Evolutionary conservation across 2,329 filamentous ascomycete genomes (phyloP).

Genomic region (Stylonectria norvegica): DNA sequence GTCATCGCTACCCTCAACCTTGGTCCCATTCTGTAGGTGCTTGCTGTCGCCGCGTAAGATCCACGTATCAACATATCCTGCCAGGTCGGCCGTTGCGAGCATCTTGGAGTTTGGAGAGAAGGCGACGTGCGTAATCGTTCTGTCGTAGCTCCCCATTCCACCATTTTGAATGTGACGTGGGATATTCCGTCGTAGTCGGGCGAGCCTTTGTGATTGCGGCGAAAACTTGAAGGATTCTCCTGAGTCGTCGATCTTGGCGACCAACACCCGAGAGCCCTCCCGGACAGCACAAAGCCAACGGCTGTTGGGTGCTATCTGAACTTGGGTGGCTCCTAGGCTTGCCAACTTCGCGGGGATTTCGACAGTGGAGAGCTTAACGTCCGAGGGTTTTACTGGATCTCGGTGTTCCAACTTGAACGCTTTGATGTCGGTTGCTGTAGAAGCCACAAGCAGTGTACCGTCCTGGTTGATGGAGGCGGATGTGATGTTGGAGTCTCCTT

Average conservation of each 20-base stretch:
- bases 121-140: constrained; percentile 67
- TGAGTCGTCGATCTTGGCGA: constrained; percentile 35
- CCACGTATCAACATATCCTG: constrained; percentile 87
- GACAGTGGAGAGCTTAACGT: constrained; percentile 68
- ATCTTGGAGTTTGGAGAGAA: constrained; percentile 81
- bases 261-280: constrained; percentile 55
- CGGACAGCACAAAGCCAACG: constrained; percentile 67
- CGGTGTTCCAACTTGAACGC: constrained; percentile 65
- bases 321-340: constrained; percentile 61
- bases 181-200: constrained; percentile 51
- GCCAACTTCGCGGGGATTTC: constrained; percentile 57
- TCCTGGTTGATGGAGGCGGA: constrained; percentile 68
- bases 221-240: constrained; percentile 29
- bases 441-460: constrained; percentile 71
- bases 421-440: constrained; percentile 72
- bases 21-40: constrained; percentile 29
- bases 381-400: constrained; percentile 48
- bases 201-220: constrained; percentile 41
- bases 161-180: constrained; percentile 58
- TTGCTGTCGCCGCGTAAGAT: constrained; percentile 52
- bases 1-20: constrained; percentile 32
- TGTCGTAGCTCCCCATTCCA: constrained; percentile 71
- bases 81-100: constrained; percentile 74
- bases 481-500: constrained; percentile 79
- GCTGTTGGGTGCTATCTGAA: constrained; percentile 67